Evolutionary conservation across 2,329 filamentous ascomycete species (phyloP).

Genomic region (Trichoderma cornu-damae): DNA sequence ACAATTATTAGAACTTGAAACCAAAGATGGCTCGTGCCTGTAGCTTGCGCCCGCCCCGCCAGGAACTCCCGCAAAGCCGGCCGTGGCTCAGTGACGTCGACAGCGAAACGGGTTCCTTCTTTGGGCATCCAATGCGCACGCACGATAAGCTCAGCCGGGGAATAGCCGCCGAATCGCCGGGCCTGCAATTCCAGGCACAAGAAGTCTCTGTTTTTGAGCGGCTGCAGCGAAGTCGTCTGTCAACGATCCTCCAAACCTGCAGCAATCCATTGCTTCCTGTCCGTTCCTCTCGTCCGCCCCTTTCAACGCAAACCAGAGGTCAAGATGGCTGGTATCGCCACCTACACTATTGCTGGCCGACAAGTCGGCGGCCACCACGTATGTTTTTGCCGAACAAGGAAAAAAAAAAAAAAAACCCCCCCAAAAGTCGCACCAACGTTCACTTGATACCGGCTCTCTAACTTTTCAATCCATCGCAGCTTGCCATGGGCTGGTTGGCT

Average conservation of each 20-base stretch:
- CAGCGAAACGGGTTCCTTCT: neutral
- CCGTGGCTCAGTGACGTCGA: slow-evolving; percentile 7
- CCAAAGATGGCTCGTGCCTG: neutral
- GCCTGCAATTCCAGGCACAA: slow-evolving; percentile 35
- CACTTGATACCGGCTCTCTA: neutral
- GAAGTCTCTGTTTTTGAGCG: slow-evolving; percentile 14
- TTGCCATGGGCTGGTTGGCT: slow-evolving; percentile 53
- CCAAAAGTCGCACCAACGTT: slow-evolving; percentile 18
- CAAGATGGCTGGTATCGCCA: slow-evolving; percentile 37
- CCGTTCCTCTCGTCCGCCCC: slow-evolving; percentile 2
- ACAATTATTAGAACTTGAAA: neutral
- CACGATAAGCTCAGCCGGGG: slow-evolving; percentile 22
- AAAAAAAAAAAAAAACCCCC: too few relatives aligned
- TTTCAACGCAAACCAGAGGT: slow-evolving; percentile 19
- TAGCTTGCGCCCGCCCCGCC: neutral
- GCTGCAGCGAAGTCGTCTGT: slow-evolving; percentile 15
- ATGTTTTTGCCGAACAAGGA: slow-evolving; percentile 32
- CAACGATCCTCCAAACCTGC: slow-evolving; percentile 19
- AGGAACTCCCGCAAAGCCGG: slow-evolving; percentile 6
- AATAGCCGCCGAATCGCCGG: slow-evolving; percentile 27
- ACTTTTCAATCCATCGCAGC: slow-evolving; percentile 36
- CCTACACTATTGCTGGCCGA: slow-evolving; percentile 54
- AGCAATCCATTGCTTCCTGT: slow-evolving; percentile 13
- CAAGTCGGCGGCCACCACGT: slow-evolving; percentile 59
- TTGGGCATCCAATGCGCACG: slow-evolving; percentile 7